Conservation (phyloP, 306 rosid genomes). For the Dryas alaskensis region DNA sequence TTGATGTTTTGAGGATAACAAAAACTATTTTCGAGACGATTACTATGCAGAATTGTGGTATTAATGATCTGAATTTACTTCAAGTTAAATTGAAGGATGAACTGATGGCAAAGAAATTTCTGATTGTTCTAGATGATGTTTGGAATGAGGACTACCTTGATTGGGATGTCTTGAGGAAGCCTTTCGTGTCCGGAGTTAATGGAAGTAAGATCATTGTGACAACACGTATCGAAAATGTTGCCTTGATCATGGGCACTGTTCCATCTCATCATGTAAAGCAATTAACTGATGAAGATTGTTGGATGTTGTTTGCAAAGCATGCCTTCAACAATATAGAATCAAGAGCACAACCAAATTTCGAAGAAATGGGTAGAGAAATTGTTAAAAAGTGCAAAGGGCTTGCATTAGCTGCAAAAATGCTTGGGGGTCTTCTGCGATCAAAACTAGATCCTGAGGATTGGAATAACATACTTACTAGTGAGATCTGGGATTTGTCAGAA, state of each 20-base stretch:
- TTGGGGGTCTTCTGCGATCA: background rate
- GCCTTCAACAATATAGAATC: background rate
- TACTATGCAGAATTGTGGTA: background rate
- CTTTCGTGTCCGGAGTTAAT: background rate
- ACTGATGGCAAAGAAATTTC: background rate
- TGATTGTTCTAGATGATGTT: conserved; percentile 7
- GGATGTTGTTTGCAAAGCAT: conserved; percentile 1
- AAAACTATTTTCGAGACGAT: background rate
- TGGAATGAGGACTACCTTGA: conserved; percentile 5
- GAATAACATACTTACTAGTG: background rate
- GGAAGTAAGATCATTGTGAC: conserved; percentile 7
- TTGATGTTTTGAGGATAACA: background rate
- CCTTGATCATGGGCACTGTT: background rate
- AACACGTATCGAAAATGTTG: conserved; percentile 6
- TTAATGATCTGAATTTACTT: background rate
- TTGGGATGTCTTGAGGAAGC: background rate
- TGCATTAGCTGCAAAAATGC: background rate
- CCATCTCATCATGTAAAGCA: background rate
- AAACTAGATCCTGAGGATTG: background rate
- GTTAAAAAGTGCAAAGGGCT: conserved; percentile 16
- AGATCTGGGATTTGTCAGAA: background rate
- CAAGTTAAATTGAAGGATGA: background rate
- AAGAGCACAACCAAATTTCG: background rate
- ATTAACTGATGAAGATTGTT: background rate
- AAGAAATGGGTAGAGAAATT: conserved; percentile 17